Evolutionary conservation across 78 protist genomes (phyloP).

Genomic region (Dictyostelium firmibasis): DNA sequence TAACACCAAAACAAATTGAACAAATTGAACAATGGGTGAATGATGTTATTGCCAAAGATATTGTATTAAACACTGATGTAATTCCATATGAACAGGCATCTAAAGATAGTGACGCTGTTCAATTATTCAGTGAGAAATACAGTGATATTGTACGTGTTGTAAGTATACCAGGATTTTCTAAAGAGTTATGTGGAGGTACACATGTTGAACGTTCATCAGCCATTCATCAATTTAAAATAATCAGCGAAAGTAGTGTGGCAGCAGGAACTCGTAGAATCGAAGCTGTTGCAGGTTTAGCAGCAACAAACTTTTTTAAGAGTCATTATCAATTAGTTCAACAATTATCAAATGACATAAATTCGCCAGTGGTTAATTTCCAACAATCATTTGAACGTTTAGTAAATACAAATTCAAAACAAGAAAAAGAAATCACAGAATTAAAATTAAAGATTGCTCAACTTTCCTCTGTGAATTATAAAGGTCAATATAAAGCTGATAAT

Average conservation of each 20-base stretch:
- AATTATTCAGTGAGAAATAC: conserved; percentile 68
- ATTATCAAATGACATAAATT: neutral
- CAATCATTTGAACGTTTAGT: conserved; percentile 17
- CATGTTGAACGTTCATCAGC: conserved; percentile 33
- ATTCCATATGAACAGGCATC: conserved; percentile 35
- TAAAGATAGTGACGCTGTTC: conserved; percentile 33
- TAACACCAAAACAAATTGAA: neutral
- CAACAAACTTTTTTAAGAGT: neutral
- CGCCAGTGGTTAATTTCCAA: neutral
- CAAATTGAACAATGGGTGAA: conserved; percentile 51
- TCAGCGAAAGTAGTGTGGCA: conserved; percentile 44
- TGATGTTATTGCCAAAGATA: conserved; percentile 19
- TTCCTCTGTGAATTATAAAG: neutral
- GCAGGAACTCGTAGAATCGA: conserved; percentile 80
- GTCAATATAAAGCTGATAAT: neutral
- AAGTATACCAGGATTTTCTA: conserved; percentile 10
- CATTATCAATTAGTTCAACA: neutral
- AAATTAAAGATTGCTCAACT: neutral
- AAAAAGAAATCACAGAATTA: conserved; percentile 18
- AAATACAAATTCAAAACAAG: neutral
- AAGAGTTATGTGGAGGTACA: conserved; percentile 79
- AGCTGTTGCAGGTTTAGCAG: conserved; percentile 62
- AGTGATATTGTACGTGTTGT: conserved; percentile 56
- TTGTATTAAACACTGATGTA: neutral
- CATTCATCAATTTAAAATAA: conserved; percentile 27